Evolutionary conservation across 768 basidiomycete genomes (phyloP), one percentile per base, ranked within the genome.

Genomic region (Suillus fuscotomentosus): DNA sequence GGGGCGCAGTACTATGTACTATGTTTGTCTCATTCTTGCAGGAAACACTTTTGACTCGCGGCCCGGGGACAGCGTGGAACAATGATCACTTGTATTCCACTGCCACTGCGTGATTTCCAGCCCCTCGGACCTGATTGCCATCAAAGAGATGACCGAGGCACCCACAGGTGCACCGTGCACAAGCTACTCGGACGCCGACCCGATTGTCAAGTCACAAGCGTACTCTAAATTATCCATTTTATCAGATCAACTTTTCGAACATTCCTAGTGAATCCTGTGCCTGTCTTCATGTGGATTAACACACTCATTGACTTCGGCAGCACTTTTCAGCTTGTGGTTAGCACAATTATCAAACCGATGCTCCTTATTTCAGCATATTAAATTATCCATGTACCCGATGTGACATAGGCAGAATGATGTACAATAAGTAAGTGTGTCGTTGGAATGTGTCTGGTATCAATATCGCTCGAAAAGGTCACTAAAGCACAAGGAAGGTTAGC

Each of bases 391-490:
- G 56, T 59, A 57, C 39, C 39, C 22, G 56, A 59, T 56, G 15
- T 59, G 27, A 59, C 57, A 41, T 59, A 42, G 41, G 24, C 27
- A 27, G 20, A 24, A 27, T 59, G 39, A 42, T 59, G 41, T 59
- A 59, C 41, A 59, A 60, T 62, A 59, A 36, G 47, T 61, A 53
- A 50, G 20, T 60, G 38, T 4, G 39, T 55, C n/a, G 22, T 59
- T 31, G 38, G 20, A 60, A 41, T 27, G 55, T 60, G 61, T 39
- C 10, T 59, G 15, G 55, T 27, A 62, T 59, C 39, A 62, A 39
- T 39, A 61, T 60, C 53, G 34, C 53, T 54, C 34, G 11, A 36
- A 31, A 61, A 39, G 55, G 42, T 62, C 61, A 62, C 61, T 62
- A 9, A 20, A 22, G 39, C 15, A 41, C 61, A 56, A 41, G 17